Evolutionary conservation across 169 alveolate species (phyloP), one percentile per base, ranked within the genome.

Genomic region (Babesia ovata): DNA sequence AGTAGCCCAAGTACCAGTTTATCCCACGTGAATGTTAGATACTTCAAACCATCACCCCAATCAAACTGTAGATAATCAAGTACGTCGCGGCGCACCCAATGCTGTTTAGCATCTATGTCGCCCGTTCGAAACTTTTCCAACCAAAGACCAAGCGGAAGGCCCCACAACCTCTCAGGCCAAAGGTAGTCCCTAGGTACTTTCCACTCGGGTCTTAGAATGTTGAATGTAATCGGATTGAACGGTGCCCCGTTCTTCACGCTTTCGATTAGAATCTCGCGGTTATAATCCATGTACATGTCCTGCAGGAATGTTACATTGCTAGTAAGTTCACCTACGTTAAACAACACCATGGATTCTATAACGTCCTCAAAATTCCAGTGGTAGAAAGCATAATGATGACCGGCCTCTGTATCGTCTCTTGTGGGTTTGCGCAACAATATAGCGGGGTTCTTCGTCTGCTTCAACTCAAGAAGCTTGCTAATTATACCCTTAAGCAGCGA

Each of bases 291-390:
- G 44, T 82, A 82, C 85, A 82, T 73, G 69, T 74, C 85, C 87
- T 79, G 74, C 62, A 70, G 28, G n/a, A 58, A n/a, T 46, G 53
- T 9, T 36, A 69, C 9, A 65, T 22, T 9, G 0, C 10, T 11
- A 21, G 21, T 17, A 29, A 36, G 17, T 29, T 14, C 48, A 29
- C 86, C 36, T 77, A 86, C 92, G 57, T 87, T 85, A 70, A 79
- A 87, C 22, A 75, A 60, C 26, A 79, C 87, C 85, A 87, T 45
- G 10, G 86, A 87, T 24, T 85, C 79, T 0, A 87, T 49, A n/a
- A 87, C 89, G 21, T 87, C 91, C 66, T 87, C 93, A 56, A 86
- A 87, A 19, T 74, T 48, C 93, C 93, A 87, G 17, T 71, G 88
- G 42, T 75, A 87, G 57, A 87, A 87, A 29, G 83, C 88, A 54